Percentiles rank a stretch among this genome's conserved stretches.
Conservation (phyloP, 805 yeast species). For the Nakazawaea anatomiae region DNA sequence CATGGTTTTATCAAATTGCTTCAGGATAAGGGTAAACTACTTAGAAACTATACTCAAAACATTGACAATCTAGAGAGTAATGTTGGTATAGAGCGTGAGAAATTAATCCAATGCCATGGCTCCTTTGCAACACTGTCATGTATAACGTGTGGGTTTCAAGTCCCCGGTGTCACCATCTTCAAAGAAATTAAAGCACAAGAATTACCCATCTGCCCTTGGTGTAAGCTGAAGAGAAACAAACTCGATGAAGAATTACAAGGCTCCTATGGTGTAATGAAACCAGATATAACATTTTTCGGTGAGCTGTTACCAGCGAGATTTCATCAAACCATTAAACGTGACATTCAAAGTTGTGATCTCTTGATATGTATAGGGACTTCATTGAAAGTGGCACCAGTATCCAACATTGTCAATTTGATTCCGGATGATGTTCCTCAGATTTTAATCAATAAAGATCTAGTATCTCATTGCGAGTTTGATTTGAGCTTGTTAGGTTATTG, state of each 20-base stretch:
- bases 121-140: slow-evolving; percentile 88
- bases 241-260: slow-evolving; percentile 22
- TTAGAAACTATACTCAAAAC: slow-evolving; percentile 86
- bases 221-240: slow-evolving; percentile 38
- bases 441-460: slow-evolving; percentile 70
- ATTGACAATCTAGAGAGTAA: slow-evolving; percentile 82
- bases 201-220: slow-evolving; percentile 69
- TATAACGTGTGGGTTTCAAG: slow-evolving; percentile 61
- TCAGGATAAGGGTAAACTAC: slow-evolving; percentile 68
- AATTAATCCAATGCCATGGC: slow-evolving; percentile 86
- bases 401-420: slow-evolving; percentile 74
- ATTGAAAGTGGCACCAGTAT: slow-evolving; percentile 86
- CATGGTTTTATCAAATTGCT: slow-evolving; percentile 74
- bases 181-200: slow-evolving; percentile 51
- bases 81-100: slow-evolving; percentile 65
- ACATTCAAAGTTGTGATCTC: slow-evolving; percentile 66
- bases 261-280: slow-evolving; percentile 79
- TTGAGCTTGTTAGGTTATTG: slow-evolving; percentile 71
- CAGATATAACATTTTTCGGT: slow-evolving; percentile 90
- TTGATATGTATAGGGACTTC: slow-evolving; percentile 87
- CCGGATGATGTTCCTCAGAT: slow-evolving; percentile 77
- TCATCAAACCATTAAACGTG: slow-evolving; percentile 54
- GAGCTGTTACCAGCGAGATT: slow-evolving; percentile 72
- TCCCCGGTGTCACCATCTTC: slow-evolving; percentile 61
- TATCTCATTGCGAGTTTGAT: slow-evolving; percentile 74